Evolutionary conservation across 208 protist species (phyloP).

Genomic region (Jaenimonas drosophilae): DNA sequence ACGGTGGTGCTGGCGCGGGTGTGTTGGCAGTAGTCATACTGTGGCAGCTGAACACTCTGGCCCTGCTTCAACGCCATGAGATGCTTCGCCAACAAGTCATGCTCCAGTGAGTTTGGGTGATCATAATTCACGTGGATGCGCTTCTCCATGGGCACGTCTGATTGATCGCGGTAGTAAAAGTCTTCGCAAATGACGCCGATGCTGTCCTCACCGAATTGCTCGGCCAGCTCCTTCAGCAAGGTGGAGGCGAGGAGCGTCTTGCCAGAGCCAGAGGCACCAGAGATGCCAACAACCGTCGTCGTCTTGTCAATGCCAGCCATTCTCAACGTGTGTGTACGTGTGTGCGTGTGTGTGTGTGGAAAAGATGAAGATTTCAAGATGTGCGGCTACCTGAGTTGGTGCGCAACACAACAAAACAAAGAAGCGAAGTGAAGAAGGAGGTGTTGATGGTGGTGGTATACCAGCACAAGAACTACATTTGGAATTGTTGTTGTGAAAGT

Average conservation of each 20-base stretch:
- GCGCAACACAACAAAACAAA: no score
- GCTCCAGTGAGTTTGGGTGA: slow-evolving; percentile 81
- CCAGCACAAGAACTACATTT: no score
- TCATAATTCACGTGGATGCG: slow-evolving; percentile 25
- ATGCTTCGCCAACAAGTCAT: slow-evolving; percentile 35
- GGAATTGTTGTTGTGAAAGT: no score
- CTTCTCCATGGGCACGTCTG: slow-evolving; percentile 10
- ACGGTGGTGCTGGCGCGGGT: slow-evolving; percentile 16
- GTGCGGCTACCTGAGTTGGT: no score
- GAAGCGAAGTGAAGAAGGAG: no score
- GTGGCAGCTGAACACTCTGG: slow-evolving; percentile 61
- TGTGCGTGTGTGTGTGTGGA: no score
- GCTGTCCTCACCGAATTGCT: slow-evolving; percentile 23
- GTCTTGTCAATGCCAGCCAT: no score
- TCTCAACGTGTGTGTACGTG: no score
- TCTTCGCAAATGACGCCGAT: slow-evolving; percentile 77
- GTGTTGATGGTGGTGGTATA: no score
- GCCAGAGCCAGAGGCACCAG: slow-evolving; percentile 76
- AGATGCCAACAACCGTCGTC: slow-evolving; percentile 77
- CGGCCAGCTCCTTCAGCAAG: slow-evolving; percentile 40
- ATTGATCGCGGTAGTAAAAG: slow-evolving; percentile 70
- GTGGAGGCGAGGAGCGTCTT: slow-evolving; percentile 63
- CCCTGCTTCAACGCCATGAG: slow-evolving; percentile 49
- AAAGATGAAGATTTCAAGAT: no score
- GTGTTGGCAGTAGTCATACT: slow-evolving; percentile 89